These are phyloP conservation scores for Apophysomyces trapeziformis DNA, from an alignment of 371 early-diverging fungal genomes.

Conservation along the genomic window DNA sequence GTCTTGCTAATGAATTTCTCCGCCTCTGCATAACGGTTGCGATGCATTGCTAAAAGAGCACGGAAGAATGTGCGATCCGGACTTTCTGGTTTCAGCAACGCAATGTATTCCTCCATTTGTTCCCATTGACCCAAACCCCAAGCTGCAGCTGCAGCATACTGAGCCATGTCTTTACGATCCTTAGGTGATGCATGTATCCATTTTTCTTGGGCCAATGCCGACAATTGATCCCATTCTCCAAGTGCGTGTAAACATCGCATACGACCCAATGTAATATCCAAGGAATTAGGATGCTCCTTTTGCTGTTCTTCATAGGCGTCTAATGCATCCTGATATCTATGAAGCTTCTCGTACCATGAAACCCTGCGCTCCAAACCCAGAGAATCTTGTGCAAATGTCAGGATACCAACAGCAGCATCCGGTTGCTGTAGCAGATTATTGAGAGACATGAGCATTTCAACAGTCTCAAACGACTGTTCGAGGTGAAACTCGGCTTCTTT, in stretches of 20 bases:
- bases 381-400: constrained; percentile 88
- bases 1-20: constrained; percentile 80
- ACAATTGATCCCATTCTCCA: constrained; percentile 94
- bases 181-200: constrained; percentile 71
- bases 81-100: constrained; percentile 77
- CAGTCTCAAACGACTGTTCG: constrained; percentile 84
- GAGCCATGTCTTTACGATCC: constrained; percentile 74
- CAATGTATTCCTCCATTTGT: constrained; percentile 89
- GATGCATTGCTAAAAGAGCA: constrained; percentile 88
- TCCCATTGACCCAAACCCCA: constrained; percentile 96
- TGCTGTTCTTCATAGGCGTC: constrained; percentile 87
- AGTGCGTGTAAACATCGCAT: constrained; percentile 93
- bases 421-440: constrained; percentile 96
- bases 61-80: constrained; percentile 78
- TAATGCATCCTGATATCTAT: constrained; percentile 95
- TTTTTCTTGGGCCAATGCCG: constrained; percentile 79
- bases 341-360: constrained; percentile 94
- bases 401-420: constrained; percentile 95
- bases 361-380: constrained; percentile 88
- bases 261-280: constrained; percentile 82
- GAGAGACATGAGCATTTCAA: constrained; percentile 93
- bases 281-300: constrained; percentile 73
- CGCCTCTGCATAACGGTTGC: constrained; percentile 81
- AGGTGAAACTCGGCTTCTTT: constrained; percentile 95
- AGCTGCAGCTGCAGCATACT: constrained; percentile 91